Base-by-base conservation (phyloP, 2,329 filamentous ascomycete genomes). In the Penicillium corylophilum region DNA sequence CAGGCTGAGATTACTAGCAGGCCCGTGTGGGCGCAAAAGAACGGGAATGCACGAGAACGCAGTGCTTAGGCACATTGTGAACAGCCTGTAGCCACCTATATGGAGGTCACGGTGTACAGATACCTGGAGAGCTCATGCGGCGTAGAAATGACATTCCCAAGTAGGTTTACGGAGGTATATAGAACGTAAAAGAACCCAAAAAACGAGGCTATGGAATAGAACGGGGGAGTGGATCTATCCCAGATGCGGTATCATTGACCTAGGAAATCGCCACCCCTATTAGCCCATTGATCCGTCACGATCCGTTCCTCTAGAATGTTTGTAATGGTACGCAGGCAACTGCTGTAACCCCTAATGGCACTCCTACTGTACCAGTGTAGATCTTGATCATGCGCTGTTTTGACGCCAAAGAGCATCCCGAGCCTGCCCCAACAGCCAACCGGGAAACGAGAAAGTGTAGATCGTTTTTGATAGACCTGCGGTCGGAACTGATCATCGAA, bases 81-180 rank as follows among this genome's bases (percentile, higher is more conserved):
- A 20, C 12, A 16, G 10, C 4, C 15, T 50, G 50, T 48, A 58
- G 46, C 39, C 47, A 56, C 16, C 26, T 45, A 36, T 51, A 28
- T 2, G 38, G 28, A 29, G 38, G 44, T 33, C 33, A 35, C n/a
- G 31, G n/a, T 35, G 35, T 38, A 35, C 43, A 42, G 41, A 18
- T 28, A 50, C 29, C 13, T 26, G 12, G n/a, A 24, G 24, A 26
- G 28, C 23, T 39, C 39, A 18, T 13, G 36, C 43, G 26, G 35
- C 28, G 12, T n/a, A 44, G 6, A 28, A 39, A 41, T 35, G 38
- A 45, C 39, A 42, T 39, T 26, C 44, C 51, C 18, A 48, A 33
- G n/a, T 54, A 22, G 48, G 44, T 36, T 47, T 48, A 47, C 16
- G 42, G 36, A 46, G 42, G 43, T 47, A 50, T 33, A 35, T 20